Conservation (phyloP, 1,284 basidiomycete species). For the Dichomitus squalens region DNA sequence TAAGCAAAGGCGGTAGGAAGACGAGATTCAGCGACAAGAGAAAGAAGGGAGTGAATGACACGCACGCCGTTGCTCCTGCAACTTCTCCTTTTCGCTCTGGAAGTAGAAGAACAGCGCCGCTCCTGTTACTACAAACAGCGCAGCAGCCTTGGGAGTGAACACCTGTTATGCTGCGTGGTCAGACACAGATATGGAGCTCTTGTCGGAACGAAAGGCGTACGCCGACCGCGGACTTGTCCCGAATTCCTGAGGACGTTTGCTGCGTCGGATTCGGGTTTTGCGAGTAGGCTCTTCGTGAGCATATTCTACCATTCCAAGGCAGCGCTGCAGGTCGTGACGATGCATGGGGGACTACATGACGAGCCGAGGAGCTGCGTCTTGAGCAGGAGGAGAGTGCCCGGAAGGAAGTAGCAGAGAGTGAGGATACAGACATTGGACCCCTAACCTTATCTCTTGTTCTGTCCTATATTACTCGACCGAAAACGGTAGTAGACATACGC, state of each 20-base stretch:
- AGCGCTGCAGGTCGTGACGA: too few species aligned
- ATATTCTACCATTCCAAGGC: not conserved
- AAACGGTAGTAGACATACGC: not conserved
- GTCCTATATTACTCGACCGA: not conserved
- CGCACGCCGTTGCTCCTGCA: slow-evolving; percentile 58
- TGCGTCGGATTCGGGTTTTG: slow-evolving; percentile 19
- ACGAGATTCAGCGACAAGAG: not conserved
- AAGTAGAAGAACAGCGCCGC: slow-evolving; percentile 89
- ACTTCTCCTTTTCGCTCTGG: slow-evolving; percentile 79
- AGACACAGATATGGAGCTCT: not conserved
- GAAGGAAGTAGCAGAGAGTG: slow-evolving; percentile 11
- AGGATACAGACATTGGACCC: slow-evolving; percentile 20
- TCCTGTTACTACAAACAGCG: slow-evolving; percentile 83
- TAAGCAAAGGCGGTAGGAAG: not conserved
- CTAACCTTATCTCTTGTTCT: slow-evolving; percentile 15
- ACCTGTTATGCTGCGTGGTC: slow-evolving; percentile 56
- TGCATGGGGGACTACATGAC: not conserved
- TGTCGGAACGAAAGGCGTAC: slow-evolving; percentile 31
- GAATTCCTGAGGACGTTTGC: slow-evolving; percentile 32
- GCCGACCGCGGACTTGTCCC: slow-evolving; percentile 46
- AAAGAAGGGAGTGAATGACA: slow-evolving; percentile 4
- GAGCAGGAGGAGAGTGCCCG: slow-evolving; percentile 11
- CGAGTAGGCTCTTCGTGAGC: slow-evolving; percentile 20
- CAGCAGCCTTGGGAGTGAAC: slow-evolving; percentile 86
- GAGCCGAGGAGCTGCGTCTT: not conserved